Base-by-base conservation (phyloP, 78 protist species). In the Emiliania huxleyi region DNA sequence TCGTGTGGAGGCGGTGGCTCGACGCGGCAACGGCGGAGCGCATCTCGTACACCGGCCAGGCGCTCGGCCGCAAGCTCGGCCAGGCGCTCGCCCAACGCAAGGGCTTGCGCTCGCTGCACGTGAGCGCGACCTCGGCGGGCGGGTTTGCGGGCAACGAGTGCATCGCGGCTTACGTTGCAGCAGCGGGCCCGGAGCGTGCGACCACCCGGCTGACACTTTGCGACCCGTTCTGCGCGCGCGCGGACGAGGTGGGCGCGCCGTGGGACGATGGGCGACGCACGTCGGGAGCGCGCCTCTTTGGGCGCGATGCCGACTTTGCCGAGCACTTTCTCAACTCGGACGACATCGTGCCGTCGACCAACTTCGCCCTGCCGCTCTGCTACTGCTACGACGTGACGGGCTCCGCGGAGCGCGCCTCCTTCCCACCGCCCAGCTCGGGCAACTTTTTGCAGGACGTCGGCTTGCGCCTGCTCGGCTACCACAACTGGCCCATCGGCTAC, bases 291-390 rank as follows among this genome's bases (percentile, higher is more conserved):
- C 37, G 42, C 19, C 42, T 71, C n/a, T 71, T 71, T 40, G 81
- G 81, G 18, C 37, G 81, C 33, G 37, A 29, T 18, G 81, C 81
- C 81, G 81, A 71, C 42, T 71, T 71, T 35, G 81, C 81, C 45
- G 81, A 71, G 81, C 81, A 71, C 81, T 71, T 33, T 18, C 81
- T 71, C 42, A 71, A 71, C 42, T 33, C 42, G 18, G 81, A 71
- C 18, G 81, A 71, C 81, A 71, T 71, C 81, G 81, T 71, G 81
- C 81, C 81, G 40, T n/a, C n/a, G n/a, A n/a, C n/a, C n/a, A n/a
- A n/a, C n/a, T n/a, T n/a, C n/a, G 40, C 81, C 12, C 18, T 71
- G 42, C 81, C 81, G 5, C 42, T 37, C 43, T 71, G 81, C 81
- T 71, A 71, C 42, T 26, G 42, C 0, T 71, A 71, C 81, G 81